phyloP scores from a whole-genome alignment of 495 filamentous ascomycete genomes.

The Echria macrotheca region DNA sequence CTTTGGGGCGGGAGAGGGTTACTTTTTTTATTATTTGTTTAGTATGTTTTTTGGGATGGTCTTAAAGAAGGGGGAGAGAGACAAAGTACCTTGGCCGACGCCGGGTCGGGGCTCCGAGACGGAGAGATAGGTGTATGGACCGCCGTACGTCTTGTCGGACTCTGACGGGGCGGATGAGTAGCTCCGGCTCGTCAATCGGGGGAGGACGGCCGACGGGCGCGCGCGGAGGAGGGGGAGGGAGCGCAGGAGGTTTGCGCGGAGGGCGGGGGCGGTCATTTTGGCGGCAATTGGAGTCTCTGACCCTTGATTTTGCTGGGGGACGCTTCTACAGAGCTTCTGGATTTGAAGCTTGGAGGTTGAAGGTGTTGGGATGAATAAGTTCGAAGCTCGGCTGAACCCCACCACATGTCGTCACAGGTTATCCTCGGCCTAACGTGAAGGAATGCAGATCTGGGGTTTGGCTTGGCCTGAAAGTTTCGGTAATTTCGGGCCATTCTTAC shows the following conservation, averaged over 20 bases:
- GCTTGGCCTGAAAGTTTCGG: no score
- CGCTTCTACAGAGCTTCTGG: no score
- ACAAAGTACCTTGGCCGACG: conserved; percentile 72
- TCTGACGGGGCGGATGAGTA: conserved; percentile 53
- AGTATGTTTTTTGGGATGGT: not conserved
- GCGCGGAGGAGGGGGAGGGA: conserved; percentile 23
- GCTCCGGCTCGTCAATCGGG: conserved; percentile 32
- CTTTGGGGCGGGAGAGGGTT: conserved; percentile 91
- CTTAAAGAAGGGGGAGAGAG: no score
- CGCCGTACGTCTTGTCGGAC: no score
- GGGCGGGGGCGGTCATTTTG: conserved; percentile 37
- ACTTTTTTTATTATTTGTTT: conserved; percentile 45
- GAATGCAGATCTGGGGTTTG: no score
- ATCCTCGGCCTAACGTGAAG: conserved; percentile 23
- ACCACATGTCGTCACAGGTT: conserved; percentile 16
- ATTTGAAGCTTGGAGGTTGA: not conserved
- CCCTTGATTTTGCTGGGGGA: no score
- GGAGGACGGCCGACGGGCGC: conserved; percentile 40
- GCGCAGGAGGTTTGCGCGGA: conserved; percentile 56
- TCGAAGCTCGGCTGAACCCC: conserved; percentile 8
- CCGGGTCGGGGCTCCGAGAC: conserved; percentile 78
- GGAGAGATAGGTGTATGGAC: conserved; percentile 83
- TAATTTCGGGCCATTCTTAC: no score
- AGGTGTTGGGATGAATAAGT: not conserved
- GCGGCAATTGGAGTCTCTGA: no score